A percentile compares a stretch with the other conserved stretches of the same genome.
These are phyloP conservation scores for Fomitiporia mediterranea DNA, from an alignment of 1,284 basidiomycete genomes.

Conservation along the genomic window DNA sequence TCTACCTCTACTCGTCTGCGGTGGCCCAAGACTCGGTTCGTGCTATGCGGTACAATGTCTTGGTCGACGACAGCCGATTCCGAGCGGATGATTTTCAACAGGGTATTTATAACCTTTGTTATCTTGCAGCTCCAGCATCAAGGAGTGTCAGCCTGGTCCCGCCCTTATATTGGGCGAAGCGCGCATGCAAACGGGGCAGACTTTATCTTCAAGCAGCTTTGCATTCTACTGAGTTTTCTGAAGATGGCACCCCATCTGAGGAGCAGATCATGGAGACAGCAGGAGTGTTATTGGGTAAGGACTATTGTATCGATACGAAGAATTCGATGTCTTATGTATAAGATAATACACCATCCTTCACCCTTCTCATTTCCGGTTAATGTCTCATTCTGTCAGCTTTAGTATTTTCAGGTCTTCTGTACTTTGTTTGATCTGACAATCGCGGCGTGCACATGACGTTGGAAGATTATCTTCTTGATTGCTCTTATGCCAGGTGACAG, in stretches of 20 bases:
- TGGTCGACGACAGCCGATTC: conserved; percentile 66
- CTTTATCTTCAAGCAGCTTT: conserved; percentile 26
- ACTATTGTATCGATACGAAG: background rate
- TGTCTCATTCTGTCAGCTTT: too few species aligned
- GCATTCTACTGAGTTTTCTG: conserved; percentile 16
- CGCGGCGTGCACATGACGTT: too few species aligned
- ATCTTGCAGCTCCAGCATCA: conserved; percentile 69
- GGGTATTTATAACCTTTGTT: conserved; percentile 56
- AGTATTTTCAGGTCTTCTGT: too few species aligned
- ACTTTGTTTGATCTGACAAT: too few species aligned
- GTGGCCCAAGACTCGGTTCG: conserved; percentile 62
- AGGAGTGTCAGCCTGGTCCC: conserved; percentile 73
- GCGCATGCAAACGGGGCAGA: conserved; percentile 27
- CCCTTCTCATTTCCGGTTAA: too few species aligned
- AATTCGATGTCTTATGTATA: conserved; percentile 2
- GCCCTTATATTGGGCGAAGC: conserved; percentile 51
- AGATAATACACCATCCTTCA: too few species aligned
- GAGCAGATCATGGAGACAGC: background rate
- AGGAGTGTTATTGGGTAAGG: background rate
- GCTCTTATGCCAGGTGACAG: too few species aligned
- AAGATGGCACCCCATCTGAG: background rate
- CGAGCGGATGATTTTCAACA: conserved; percentile 63
- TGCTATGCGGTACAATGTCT: conserved; percentile 67
- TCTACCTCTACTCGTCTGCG: conserved; percentile 71
- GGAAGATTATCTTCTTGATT: too few species aligned